Conservation (phyloP, 306 rosid species). For the Gastrolobium bilobum region DNA sequence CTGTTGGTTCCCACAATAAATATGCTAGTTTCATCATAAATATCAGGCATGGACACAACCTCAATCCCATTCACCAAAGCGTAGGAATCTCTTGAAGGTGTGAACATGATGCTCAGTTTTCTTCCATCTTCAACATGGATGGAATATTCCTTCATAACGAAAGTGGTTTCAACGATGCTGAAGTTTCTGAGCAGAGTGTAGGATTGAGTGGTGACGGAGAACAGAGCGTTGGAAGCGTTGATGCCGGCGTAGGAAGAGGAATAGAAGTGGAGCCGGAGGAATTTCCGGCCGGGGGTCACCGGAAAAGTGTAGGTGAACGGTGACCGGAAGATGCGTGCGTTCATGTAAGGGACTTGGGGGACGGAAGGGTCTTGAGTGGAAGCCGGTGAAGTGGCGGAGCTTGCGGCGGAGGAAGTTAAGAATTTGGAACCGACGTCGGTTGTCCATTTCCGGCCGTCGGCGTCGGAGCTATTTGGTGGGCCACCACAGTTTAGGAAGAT, state of each 20-base stretch:
- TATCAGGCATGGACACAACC: slow-evolving; percentile 73
- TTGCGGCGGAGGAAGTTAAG: slow-evolving; percentile 44
- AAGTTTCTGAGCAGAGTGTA: slow-evolving; percentile 64
- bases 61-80: slow-evolving; percentile 82
- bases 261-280: slow-evolving; percentile 69
- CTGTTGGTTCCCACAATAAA: slow-evolving; percentile 49
- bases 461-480: slow-evolving; percentile 47
- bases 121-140: slow-evolving; percentile 59
- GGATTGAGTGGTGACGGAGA: slow-evolving; percentile 58
- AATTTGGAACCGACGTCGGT: slow-evolving; percentile 61
- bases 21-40: slow-evolving; percentile 53
- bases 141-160: slow-evolving; percentile 59
- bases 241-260: slow-evolving; percentile 60
- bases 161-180: slow-evolving; percentile 62
- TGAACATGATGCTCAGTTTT: slow-evolving; percentile 60
- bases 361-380: slow-evolving; percentile 68
- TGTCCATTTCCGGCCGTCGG: slow-evolving; percentile 60
- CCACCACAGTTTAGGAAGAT: slow-evolving; percentile 73
- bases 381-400: slow-evolving; percentile 49
- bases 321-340: slow-evolving; percentile 61
- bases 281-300: slow-evolving; percentile 64
- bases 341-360: slow-evolving; percentile 63
- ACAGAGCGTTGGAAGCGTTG: slow-evolving; percentile 59
- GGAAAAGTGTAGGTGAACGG: slow-evolving; percentile 69
- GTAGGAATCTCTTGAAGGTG: slow-evolving; percentile 55